Evolutionary conservation across 164 flowering plant genomes (phyloP).

Genomic region (Pachysandra terminalis): DNA sequence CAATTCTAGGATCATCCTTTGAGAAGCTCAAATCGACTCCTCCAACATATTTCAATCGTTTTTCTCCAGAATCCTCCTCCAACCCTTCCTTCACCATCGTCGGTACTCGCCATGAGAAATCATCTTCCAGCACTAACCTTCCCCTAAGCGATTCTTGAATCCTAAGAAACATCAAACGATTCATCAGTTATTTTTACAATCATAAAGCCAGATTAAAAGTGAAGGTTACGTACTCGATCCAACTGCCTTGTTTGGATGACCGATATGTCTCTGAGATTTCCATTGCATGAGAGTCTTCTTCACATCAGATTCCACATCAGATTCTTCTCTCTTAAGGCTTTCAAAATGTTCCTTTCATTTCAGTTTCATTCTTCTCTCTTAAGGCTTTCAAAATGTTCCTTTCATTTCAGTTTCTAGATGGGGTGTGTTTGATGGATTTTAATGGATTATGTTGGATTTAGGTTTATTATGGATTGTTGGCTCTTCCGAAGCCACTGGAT

Average conservation of each 20-base stretch:
- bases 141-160: constrained; percentile 51
- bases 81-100: background rate
- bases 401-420: no score
- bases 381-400: no score
- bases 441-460: no score
- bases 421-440: no score
- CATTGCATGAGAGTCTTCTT: no score
- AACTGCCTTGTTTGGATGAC: constrained; percentile 3
- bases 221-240: constrained; percentile 22
- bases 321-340: no score
- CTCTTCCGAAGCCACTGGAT: no score
- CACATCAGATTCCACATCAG: no score
- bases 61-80: constrained; percentile 5
- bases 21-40: constrained; percentile 93
- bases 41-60: constrained; percentile 57
- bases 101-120: constrained; percentile 52
- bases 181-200: no score
- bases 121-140: constrained; percentile 48
- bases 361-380: no score
- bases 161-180: constrained; percentile 23
- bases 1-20: constrained; percentile 57
- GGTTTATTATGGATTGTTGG: no score
- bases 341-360: no score
- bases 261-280: background rate
- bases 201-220: background rate